Base-by-base conservation (phyloP, 768 basidiomycete genomes). In the Tulasnella calospora region DNA sequence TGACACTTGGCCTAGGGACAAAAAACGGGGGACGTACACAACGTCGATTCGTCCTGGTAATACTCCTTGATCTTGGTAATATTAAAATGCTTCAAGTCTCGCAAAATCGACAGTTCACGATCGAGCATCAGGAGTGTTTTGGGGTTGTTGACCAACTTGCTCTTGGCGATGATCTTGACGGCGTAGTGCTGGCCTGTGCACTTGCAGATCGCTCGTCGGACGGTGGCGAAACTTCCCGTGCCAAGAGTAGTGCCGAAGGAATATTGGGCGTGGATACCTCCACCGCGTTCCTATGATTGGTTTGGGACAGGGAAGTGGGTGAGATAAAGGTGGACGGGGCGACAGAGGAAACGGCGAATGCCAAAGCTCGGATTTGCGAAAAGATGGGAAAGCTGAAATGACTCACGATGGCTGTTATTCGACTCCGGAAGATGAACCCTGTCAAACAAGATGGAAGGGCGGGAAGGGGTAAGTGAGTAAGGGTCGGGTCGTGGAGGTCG, bases 201-300 rank as follows among this genome's bases (percentile, higher is more conserved):
- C 13, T 90, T 89, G 81, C 90, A 88, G 69, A 96, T 86, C 1
- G 94, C 95, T 83, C 92, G 93, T 86, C 91, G 89, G 27, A 98
- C 97, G 13, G 92, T 92, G 5, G 95, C 97, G 83, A 98, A 99
- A 2, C 94, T 91, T 12, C 97, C 97, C 81, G 91, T 92, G 75
- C 97, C 97, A 3, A 98, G 89, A 83, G 78, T 77, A 80, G 83
- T 82, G 44, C 84, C 78, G 6, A 87, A 80, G 77, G 85, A 83
- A 81, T 87, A 87, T 70, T 83, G 80, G 46, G 82, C 80, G 79
- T 84, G 84, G 12, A 87, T 82, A 17, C 84, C 85, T n/a, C 85
- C 85, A 10, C 84, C 84, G 19, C 76, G 78, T 61, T 72, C 80
- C 74, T 41, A 80, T n/a, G n/a, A 40, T 40, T 12, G 40, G 8